These are phyloP conservation scores for Pseudogymnoascus sp. DNA, from an alignment of 2,329 filamentous ascomycete genomes.

Conservation along the genomic window DNA sequence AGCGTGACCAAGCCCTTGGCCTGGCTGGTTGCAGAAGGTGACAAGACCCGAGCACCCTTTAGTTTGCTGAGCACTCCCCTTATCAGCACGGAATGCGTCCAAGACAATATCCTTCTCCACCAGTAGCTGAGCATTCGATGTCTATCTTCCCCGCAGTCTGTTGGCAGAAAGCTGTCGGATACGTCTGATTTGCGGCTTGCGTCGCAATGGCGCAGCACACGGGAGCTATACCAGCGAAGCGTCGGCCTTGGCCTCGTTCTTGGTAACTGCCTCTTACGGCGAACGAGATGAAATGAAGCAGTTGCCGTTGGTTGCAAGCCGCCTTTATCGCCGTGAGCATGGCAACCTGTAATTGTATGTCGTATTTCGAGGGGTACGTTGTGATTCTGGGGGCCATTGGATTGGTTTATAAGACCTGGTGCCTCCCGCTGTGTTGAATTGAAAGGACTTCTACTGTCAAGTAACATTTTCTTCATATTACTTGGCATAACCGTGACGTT, in stretches of 20 bases:
- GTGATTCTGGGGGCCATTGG: background rate
- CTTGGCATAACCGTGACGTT: background rate
- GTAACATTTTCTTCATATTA: background rate
- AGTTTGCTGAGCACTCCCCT: background rate
- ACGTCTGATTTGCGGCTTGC: slow-evolving; percentile 1
- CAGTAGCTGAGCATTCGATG: background rate
- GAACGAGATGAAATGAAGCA: background rate
- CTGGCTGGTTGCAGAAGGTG: slow-evolving; percentile 1
- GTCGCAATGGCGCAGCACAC: background rate
- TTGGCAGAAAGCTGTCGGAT: background rate
- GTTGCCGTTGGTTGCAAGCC: background rate
- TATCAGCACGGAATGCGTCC: background rate
- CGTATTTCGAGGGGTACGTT: background rate
- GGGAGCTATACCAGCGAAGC: background rate
- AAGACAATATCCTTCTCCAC: background rate
- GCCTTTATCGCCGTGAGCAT: background rate
- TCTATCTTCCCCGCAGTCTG: background rate
- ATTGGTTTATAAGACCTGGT: background rate
- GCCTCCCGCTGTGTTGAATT: background rate
- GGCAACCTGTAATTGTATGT: background rate
- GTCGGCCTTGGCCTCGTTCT: background rate
- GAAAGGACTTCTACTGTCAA: background rate
- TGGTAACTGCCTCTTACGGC: slow-evolving; percentile 6
- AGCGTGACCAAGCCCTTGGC: background rate
- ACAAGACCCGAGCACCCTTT: background rate